Conservation (phyloP, 108 stramenopile species). For the Cyclotella baltica region DNA sequence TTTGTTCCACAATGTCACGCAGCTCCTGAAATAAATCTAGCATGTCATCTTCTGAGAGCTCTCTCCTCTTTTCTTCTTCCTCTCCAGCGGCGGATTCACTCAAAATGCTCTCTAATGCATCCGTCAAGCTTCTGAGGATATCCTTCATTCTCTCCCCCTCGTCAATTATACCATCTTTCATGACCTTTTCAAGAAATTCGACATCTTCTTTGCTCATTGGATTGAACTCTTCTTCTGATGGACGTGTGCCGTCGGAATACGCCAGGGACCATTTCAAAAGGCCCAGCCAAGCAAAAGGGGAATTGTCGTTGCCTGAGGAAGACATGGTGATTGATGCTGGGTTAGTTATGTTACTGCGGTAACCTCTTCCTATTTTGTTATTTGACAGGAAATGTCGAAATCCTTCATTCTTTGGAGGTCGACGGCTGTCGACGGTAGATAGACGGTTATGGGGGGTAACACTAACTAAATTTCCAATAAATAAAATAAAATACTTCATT, state of each 20-base stretch:
- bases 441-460: too few relatives aligned
- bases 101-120: conserved; percentile 54
- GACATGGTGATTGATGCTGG: conserved; percentile 10
- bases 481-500: too few relatives aligned
- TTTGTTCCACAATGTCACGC: conserved; percentile 91
- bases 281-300: conserved; percentile 76
- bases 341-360: too few relatives aligned
- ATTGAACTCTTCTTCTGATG: conserved; percentile 34
- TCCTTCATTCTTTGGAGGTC: too few relatives aligned
- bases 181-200: conserved; percentile 85
- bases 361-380: too few relatives aligned
- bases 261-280: conserved; percentile 86
- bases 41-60: conserved; percentile 56
- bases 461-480: too few relatives aligned
- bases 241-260: conserved; percentile 78
- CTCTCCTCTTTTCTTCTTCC: conserved; percentile 39
- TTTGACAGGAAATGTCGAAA: too few relatives aligned
- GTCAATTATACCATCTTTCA: conserved; percentile 87
- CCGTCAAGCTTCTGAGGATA: conserved; percentile 69
- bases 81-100: conserved; percentile 5
- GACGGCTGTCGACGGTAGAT: too few relatives aligned
- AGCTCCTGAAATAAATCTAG: conserved; percentile 81
- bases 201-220: conserved; percentile 77
- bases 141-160: conserved; percentile 82
- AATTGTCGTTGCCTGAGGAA: conserved; percentile 26